Conservation (phyloP, 2,329 filamentous ascomycete genomes). For the Botryotinia globosa region DNA sequence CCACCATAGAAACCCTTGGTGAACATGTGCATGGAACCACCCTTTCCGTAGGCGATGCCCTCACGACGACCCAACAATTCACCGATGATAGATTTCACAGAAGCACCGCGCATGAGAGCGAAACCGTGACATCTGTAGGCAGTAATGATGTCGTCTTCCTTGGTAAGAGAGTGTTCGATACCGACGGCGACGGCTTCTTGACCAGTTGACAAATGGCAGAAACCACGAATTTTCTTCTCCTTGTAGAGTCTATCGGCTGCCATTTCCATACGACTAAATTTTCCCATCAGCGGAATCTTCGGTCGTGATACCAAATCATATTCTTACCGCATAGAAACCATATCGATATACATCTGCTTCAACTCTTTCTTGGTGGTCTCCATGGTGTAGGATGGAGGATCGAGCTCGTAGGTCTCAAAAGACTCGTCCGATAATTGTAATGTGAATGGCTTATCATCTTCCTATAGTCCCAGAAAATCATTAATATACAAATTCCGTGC, state of each 20-base stretch:
- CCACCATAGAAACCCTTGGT: slow-evolving; percentile 95
- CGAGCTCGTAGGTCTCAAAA: slow-evolving; percentile 99
- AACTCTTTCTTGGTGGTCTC: slow-evolving; percentile 95
- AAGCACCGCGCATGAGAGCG: slow-evolving; percentile 90
- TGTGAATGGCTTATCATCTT: slow-evolving; percentile 90
- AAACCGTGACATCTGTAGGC: slow-evolving; percentile 99
- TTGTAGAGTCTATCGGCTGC: slow-evolving; percentile 98
- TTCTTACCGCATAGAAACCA: slow-evolving; percentile 86
- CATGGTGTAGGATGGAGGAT: slow-evolving; percentile 89
- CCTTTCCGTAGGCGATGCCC: slow-evolving; percentile 98
- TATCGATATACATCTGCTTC: slow-evolving; percentile 98
- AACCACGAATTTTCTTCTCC: slow-evolving; percentile 99
- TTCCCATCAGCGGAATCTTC: slow-evolving; percentile 21
- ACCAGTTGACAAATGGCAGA: slow-evolving; percentile 97
- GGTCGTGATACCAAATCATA: not conserved
- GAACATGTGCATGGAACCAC: slow-evolving; percentile 99
- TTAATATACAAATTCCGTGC: not conserved
- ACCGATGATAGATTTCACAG: slow-evolving; percentile 89
- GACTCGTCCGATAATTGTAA: slow-evolving; percentile 95
- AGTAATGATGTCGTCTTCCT: slow-evolving; percentile 91
- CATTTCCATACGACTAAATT: slow-evolving; percentile 94
- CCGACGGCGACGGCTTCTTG: slow-evolving; percentile 97
- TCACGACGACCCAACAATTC: slow-evolving; percentile 92
- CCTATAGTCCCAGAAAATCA: slow-evolving; percentile 49
- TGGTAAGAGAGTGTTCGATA: slow-evolving; percentile 93